These are phyloP conservation scores for Lactifluus pinguis DNA, from an alignment of 768 basidiomycete species.

Conservation along the genomic window DNA sequence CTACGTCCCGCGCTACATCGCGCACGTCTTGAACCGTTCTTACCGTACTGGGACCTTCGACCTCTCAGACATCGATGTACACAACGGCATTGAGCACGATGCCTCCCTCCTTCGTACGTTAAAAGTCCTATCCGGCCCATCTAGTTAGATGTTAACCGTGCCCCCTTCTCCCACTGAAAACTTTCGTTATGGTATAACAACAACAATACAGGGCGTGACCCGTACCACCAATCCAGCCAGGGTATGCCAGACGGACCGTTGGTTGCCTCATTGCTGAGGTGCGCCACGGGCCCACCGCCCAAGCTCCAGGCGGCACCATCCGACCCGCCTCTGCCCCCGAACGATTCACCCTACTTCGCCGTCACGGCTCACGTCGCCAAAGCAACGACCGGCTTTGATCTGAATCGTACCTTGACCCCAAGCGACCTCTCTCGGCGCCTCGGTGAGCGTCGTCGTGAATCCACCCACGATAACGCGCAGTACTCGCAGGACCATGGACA, in stretches of 20 bases:
- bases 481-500: slow-evolving; percentile 45
- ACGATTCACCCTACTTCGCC: slow-evolving; percentile 6
- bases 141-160: no score
- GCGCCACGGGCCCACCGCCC: slow-evolving; percentile 47
- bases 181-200: no score
- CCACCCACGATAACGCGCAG: slow-evolving; percentile 43
- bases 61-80: slow-evolving; percentile 56
- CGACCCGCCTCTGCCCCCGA: neutral
- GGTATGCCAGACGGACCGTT: slow-evolving; percentile 36
- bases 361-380: neutral
- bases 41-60: slow-evolving; percentile 54
- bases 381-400: slow-evolving; percentile 1
- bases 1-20: slow-evolving; percentile 55
- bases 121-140: no score
- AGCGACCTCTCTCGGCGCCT: slow-evolving; percentile 50
- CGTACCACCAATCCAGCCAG: slow-evolving; percentile 41
- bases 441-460: slow-evolving; percentile 53
- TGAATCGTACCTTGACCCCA: slow-evolving; percentile 35
- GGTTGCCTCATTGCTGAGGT: slow-evolving; percentile 47
- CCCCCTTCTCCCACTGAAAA: no score
- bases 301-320: neutral
- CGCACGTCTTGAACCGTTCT: slow-evolving; percentile 45
- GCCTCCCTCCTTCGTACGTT: slow-evolving; percentile 50
- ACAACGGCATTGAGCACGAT: slow-evolving; percentile 72
- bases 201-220: slow-evolving; percentile 42